Evolutionary conservation across 1,284 basidiomycete species (phyloP), one percentile per base, ranked within the genome.

Genomic region (Golubevia sp.): DNA sequence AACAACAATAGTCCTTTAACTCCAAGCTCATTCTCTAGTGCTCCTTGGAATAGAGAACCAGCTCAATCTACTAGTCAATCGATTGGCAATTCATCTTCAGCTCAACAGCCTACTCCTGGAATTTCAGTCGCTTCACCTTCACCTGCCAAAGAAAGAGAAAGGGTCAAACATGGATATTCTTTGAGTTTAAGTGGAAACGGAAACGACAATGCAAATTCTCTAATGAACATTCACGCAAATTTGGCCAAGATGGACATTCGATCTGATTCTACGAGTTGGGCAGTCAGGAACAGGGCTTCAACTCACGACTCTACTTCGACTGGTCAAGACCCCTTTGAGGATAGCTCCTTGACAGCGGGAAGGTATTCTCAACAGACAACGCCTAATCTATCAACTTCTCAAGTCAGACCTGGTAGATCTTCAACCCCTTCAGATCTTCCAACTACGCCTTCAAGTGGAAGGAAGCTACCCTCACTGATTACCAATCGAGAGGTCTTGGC

Each of bases 401-500:
- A 5, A 11, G 11, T 11, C 5, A 34, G 30, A 34, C 30, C 30
- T 34, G 30, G 11, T 5, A 38, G 56, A 38, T 4, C 21, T 23
- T 6, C 23, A 5, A 51, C 24, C 27, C 48, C 60, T 15, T 13
- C 61, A 60, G 54, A 57, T 13, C 59, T 51, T 49, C 63, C 20
- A 63, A 66, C 30, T 44, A 8, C 61, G 58, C 3, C n/a, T 53
- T 18, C 2, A 48, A 18, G 27, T 55, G 25, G 61, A 18, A 52
- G 67, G 18, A 68, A 63, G 57, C 67, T 78, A 15, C 74, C 74
- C 34, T 67, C 68, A 26, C 67, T 78, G 48, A 70, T 78, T 50
- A 78, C 76, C 21, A 74, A 68, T 27, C 61, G 63, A 44, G 76
- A 78, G n/a, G 68, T 59, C 2, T 49, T 78, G 23, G 72, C 68